Conservation (phyloP, 225 moss, liverwort and hornwort genomes). For the Sphagnum contortum region DNA sequence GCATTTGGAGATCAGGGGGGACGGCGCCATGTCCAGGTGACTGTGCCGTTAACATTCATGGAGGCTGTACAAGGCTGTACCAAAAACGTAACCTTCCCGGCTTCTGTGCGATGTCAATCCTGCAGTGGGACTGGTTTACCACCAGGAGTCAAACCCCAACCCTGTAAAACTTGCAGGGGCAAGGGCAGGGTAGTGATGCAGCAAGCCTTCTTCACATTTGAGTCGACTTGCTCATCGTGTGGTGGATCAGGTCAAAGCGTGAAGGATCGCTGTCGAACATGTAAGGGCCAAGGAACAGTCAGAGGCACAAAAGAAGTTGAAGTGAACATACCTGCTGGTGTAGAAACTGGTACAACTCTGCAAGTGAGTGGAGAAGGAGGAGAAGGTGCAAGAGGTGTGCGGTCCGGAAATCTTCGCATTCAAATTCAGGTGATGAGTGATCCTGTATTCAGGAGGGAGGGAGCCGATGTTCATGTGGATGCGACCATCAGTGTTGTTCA, state of each 20-base stretch:
- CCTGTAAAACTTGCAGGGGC: conserved; percentile 67
- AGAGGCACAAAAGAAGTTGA: conserved; percentile 49
- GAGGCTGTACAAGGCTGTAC: conserved; percentile 80
- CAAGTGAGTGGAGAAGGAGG: conserved; percentile 73
- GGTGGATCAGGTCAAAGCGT: conserved; percentile 53
- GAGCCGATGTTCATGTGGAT: conserved; percentile 26
- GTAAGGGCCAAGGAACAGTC: conserved; percentile 57
- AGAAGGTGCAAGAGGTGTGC: conserved; percentile 46
- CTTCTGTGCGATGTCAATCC: conserved; percentile 48
- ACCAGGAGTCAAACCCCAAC: conserved; percentile 54
- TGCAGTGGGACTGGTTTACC: conserved; percentile 78
- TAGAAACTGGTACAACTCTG: conserved; percentile 62
- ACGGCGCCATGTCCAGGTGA: conserved; percentile 49
- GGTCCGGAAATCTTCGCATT: conserved; percentile 52
- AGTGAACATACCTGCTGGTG: conserved; percentile 84
- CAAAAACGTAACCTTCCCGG: conserved; percentile 60
- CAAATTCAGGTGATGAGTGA: conserved; percentile 45
- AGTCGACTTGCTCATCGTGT: conserved; percentile 54
- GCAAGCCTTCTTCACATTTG: conserved; percentile 62
- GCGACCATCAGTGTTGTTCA: conserved; percentile 15
- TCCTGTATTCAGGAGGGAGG: conserved; percentile 33
- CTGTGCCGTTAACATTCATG: conserved; percentile 59
- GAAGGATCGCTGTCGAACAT: conserved; percentile 76
- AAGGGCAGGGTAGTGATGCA: conserved; percentile 58
- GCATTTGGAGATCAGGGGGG: conserved; percentile 35